These are phyloP conservation scores for Salisapilia sapeloensis DNA, from an alignment of 352 stramenopile species.

Conservation along the genomic window DNA sequence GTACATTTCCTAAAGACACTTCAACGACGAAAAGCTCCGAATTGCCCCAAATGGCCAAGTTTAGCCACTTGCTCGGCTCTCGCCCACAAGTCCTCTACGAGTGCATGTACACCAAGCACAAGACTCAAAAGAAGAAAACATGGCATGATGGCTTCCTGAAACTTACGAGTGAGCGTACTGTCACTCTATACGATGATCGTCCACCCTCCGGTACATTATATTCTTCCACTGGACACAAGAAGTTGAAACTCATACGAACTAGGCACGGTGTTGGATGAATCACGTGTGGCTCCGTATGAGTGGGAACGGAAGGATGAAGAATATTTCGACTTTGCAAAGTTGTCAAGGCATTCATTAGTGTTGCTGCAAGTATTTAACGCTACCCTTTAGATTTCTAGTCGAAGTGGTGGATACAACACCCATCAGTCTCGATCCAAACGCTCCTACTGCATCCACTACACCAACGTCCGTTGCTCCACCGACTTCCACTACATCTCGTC, in stretches of 20 bases:
- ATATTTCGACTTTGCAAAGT: constrained; percentile 30
- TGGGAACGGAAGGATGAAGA: constrained; percentile 56
- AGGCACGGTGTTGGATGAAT: constrained; percentile 39
- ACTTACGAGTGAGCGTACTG: too few relatives aligned
- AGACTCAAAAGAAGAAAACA: constrained; percentile 71
- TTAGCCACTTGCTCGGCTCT: constrained; percentile 27
- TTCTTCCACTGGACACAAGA: constrained; percentile 2
- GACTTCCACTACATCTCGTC: too few relatives aligned
- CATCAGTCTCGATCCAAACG: constrained; percentile 6
- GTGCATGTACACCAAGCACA: constrained; percentile 82
- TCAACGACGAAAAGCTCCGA: too few relatives aligned
- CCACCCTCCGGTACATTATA: constrained; percentile 12
- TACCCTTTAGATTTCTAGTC: constrained; percentile 30
- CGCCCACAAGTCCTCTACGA: constrained; percentile 28
- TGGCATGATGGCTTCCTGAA: constrained; percentile 69
- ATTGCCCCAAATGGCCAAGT: constrained; percentile 32
- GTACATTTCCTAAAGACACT: too few relatives aligned
- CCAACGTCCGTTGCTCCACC: too few relatives aligned
- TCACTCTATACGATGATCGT: constrained; percentile 40
- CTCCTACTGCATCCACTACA: constrained; percentile 1
- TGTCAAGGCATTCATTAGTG: background rate
- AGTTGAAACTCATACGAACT: background rate
- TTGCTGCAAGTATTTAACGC: background rate
- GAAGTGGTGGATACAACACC: constrained; percentile 54
- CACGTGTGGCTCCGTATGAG: constrained; percentile 21